Conservation (phyloP, 179 eudicot species). For the Heliamphora ciliata region DNA sequence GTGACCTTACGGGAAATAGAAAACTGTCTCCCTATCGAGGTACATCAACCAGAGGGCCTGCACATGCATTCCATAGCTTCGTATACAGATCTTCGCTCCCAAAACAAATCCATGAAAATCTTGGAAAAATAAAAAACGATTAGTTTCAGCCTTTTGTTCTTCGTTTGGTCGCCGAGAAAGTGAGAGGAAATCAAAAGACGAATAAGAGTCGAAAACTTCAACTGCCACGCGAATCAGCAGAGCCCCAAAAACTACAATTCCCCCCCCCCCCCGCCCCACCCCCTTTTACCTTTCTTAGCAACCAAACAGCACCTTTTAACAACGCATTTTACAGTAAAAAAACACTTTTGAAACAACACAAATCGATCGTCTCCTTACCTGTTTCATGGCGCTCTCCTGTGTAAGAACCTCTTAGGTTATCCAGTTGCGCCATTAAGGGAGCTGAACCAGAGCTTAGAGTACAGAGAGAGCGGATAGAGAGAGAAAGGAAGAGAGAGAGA, state of each 20-base stretch:
- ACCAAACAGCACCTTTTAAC: background rate
- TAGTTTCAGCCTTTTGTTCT: background rate
- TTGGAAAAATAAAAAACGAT: background rate
- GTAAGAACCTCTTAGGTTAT: conserved; percentile 13
- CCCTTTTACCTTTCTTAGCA: conserved; percentile 8
- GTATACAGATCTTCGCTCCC: background rate
- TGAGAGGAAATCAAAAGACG: background rate
- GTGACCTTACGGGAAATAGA: too few species aligned
- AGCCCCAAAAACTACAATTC: background rate
- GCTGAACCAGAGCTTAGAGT: conserved; percentile 9
- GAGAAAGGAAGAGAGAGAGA: background rate
- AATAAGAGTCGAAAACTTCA: background rate
- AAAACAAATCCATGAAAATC: conserved; percentile 15
- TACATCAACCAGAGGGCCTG: background rate
- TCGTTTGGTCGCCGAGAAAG: conserved; percentile 2
- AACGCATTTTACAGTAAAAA: background rate
- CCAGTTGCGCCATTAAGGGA: conserved; percentile 23
- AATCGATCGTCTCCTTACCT: conserved; percentile 11
- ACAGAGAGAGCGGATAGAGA: conserved; percentile 6
- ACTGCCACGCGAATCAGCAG: background rate
- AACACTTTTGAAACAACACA: background rate
- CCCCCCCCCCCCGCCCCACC: too few species aligned
- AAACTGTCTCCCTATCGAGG: too few species aligned
- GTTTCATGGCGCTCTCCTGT: conserved; percentile 8
- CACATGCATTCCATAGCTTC: background rate